phyloP scores from a whole-genome alignment of 2,329 filamentous ascomycete species.

The Chrysosporium keratinophilum region DNA sequence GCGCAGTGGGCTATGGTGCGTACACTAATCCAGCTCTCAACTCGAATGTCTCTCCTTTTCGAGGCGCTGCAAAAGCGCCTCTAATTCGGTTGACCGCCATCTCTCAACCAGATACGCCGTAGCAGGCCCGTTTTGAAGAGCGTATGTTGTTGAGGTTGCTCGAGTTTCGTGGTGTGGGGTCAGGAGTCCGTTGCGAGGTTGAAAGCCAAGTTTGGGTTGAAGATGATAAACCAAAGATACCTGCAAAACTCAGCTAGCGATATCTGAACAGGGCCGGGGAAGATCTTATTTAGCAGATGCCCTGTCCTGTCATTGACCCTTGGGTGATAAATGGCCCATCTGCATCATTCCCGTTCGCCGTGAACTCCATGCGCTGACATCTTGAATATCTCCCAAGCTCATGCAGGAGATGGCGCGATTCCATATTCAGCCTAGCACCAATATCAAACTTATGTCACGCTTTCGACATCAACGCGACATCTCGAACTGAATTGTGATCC shows the following conservation, averaged over 20 bases:
- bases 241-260: too few relatives aligned
- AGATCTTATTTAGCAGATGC: too few relatives aligned
- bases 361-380: neutral
- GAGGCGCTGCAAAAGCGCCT: constrained; percentile 82
- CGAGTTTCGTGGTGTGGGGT: neutral
- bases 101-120: constrained; percentile 13
- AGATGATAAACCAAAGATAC: too few relatives aligned
- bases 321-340: too few relatives aligned
- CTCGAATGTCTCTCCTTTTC: constrained; percentile 97
- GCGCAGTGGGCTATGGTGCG: constrained; percentile 1
- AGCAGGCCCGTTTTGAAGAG: neutral
- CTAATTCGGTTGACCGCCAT: constrained; percentile 97
- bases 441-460: too few relatives aligned
- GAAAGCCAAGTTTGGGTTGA: too few relatives aligned
- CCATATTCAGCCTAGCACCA: neutral
- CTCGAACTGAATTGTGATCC: too few relatives aligned
- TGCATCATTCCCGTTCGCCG: too few relatives aligned
- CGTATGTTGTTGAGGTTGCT: neutral
- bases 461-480: too few relatives aligned
- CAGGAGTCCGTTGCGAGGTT: neutral
- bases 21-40: constrained; percentile 80
- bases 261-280: too few relatives aligned
- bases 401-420: neutral
- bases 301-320: too few relatives aligned
- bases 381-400: neutral